These are phyloP conservation scores for Neonectria faginata DNA, from an alignment of 2,329 filamentous ascomycete species.

Conservation along the genomic window DNA sequence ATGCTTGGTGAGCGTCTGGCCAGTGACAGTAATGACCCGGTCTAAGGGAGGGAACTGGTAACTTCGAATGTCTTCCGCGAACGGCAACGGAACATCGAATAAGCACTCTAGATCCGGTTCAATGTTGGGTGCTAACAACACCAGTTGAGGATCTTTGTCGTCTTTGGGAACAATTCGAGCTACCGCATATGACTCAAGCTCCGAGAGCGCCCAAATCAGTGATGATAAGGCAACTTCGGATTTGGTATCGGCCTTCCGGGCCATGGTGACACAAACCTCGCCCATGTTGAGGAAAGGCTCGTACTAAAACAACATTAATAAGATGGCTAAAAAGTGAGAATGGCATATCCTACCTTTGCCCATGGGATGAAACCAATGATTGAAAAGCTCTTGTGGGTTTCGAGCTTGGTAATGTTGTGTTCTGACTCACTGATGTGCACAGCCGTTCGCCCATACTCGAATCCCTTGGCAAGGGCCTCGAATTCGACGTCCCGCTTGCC, in stretches of 20 bases:
- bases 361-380: constrained; percentile 87
- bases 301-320: constrained; percentile 64
- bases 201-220: constrained; percentile 86
- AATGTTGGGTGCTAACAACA: constrained; percentile 84
- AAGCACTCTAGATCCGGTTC: constrained; percentile 85
- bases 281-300: constrained; percentile 89
- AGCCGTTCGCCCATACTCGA: constrained; percentile 90
- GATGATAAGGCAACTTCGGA: constrained; percentile 89
- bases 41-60: constrained; percentile 94
- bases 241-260: constrained; percentile 82
- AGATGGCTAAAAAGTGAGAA: not conserved
- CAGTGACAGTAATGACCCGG: constrained; percentile 86
- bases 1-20: constrained; percentile 82
- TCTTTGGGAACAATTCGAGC: constrained; percentile 89
- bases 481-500: constrained; percentile 85
- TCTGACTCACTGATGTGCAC: constrained; percentile 91
- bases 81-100: constrained; percentile 90
- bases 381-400: constrained; percentile 79
- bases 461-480: constrained; percentile 91
- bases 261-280: constrained; percentile 80
- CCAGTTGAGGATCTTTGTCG: constrained; percentile 78
- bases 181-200: constrained; percentile 86
- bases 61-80: constrained; percentile 89
- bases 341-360: constrained; percentile 66
- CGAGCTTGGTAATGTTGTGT: constrained; percentile 86